Base-by-base conservation (phyloP, 805 yeast species). In the Starmerella potacharoeniae region DNA sequence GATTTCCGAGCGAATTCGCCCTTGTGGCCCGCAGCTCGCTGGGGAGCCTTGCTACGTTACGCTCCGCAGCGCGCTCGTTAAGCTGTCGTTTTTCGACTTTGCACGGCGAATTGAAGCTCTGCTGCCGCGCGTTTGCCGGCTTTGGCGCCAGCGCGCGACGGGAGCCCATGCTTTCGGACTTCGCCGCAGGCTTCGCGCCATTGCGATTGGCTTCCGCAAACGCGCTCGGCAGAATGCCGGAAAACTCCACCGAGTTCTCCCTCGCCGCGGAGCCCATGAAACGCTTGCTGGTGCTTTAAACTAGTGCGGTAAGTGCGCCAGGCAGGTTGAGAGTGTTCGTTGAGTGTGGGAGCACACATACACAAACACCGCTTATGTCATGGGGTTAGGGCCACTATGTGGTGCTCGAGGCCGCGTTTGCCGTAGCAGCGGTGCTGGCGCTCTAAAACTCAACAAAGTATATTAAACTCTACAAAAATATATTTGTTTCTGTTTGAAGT, bases 91-190 rank as follows among this genome's bases (percentile, higher is more conserved):
- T 51, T 16, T 1, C 34, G 43, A 9, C 47, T 13, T 34, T 46
- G 30, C 7, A 14, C 11, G 36, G 16, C 14, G 51, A 30, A 14
- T 13, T 16, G 43, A 11, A 28, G 46, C 34, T 29, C 41, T 14
- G 41, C 34, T 46, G 16, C 46, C 3, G 31, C n/a, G 37, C 39
- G 44, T 56, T 56, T 10, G 54, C 17, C 1, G 57, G 51, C 49
- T 56, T 56, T 0, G 52, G 53, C 9, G 53, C 54, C n/a, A 56
- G 52, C 35, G 49, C 55, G 31, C 39, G 37, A 5, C 55, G 51
- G 5, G 46, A 14, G 14, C 34, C 47, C 4, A 17, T 14, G 36
- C 44, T 36, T 14, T 16, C 44, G 17, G 43, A 13, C 43, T 35
- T 44, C 28, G 49, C 39, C 1, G 47, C 54, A 1, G 48, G 40